These are phyloP conservation scores for Sarocladiaceae sp. DNA, from an alignment of 2,329 filamentous ascomycete genomes.

Conservation along the genomic window DNA sequence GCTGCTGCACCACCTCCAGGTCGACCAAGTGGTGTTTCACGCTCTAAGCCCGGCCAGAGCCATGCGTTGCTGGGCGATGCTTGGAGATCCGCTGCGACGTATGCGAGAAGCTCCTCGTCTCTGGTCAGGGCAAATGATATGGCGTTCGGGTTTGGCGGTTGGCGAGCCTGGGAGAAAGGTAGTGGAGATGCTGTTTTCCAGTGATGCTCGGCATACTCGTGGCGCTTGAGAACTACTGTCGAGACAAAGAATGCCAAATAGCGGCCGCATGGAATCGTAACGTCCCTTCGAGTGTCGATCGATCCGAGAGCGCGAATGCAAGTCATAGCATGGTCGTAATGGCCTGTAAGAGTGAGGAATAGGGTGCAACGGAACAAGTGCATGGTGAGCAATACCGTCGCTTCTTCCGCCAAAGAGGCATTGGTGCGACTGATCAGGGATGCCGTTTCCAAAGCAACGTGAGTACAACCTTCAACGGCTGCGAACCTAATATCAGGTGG, in stretches of 20 bases:
- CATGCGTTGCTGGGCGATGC: slow-evolving; percentile 70
- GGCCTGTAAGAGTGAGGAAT: slow-evolving; percentile 68
- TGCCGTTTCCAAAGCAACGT: slow-evolving; percentile 71
- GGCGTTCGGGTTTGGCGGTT: slow-evolving; percentile 21
- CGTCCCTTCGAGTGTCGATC: slow-evolving; percentile 64
- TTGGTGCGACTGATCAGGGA: slow-evolving; percentile 63
- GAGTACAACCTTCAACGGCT: slow-evolving; percentile 72
- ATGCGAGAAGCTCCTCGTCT: slow-evolving; percentile 85
- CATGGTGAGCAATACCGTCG: slow-evolving; percentile 68
- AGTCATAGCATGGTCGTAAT: slow-evolving; percentile 64
- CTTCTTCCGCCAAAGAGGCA: slow-evolving; percentile 55
- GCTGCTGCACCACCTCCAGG: background rate
- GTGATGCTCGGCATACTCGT: slow-evolving; percentile 34
- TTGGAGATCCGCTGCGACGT: slow-evolving; percentile 81
- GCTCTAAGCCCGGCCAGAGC: slow-evolving; percentile 68
- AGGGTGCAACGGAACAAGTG: slow-evolving; percentile 86
- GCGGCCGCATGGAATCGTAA: slow-evolving; percentile 73
- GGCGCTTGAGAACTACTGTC: slow-evolving; percentile 50
- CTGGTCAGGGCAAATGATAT: slow-evolving; percentile 25
- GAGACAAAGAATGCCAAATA: slow-evolving; percentile 77
- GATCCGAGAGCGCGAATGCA: slow-evolving; percentile 66
- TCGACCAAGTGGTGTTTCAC: slow-evolving; percentile 23
- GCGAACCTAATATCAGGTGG: slow-evolving; percentile 57
- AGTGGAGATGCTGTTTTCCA: slow-evolving; percentile 21
- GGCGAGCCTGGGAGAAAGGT: slow-evolving; percentile 22